Evolutionary conservation across 805 yeast species (phyloP), one percentile per base, ranked within the genome.

Genomic region (Cyberlindnera veronae): DNA sequence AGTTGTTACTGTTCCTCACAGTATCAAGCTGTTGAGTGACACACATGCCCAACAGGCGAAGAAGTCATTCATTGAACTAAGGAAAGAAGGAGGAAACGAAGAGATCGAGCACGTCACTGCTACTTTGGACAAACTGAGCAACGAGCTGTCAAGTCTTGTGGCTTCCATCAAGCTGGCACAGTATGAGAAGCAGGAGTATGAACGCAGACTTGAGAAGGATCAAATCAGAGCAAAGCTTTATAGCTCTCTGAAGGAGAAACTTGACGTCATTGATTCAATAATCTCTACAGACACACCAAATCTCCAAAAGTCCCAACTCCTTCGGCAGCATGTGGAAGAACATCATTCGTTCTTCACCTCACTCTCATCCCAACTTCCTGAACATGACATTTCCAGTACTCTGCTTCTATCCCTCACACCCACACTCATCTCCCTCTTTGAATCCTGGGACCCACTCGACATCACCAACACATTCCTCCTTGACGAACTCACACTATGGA

Each of bases 391-490:
- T 6, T 36, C 39, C 29, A 50, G 48, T 13, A 18, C 55, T 3
- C 33, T 56, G 3, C 32, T 51, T 6, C 45, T 62, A 1, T 26
- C 51, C 7, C 14, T 64, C 5, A 46, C 44, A 13, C 58, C 64
- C 2, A n/a, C 42, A 3, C 38, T 57, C 16, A 12, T 27, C 2
- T 11, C 29, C 3, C 22, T 48, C 6, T 45, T 71, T 18, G 49
- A 46, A 2, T 5, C 41, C 2, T 74, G 79, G 76, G 54, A 63
- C 29, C 69, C 72, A 0, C 45, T 58, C 4, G 53, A 59, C 12
- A 49, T 70, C 8, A 58, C 62, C 3, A 47, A 54, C 9, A 54
- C 60, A 2, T 42, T 44, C 2, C 37, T 70, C 11, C 45, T 62
- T 1, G 66, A 61, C 16, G 44, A 47, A 4, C 44, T 71, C 12